Conservation (phyloP, 345 rosid genomes). For the Triadica sebifera region DNA sequence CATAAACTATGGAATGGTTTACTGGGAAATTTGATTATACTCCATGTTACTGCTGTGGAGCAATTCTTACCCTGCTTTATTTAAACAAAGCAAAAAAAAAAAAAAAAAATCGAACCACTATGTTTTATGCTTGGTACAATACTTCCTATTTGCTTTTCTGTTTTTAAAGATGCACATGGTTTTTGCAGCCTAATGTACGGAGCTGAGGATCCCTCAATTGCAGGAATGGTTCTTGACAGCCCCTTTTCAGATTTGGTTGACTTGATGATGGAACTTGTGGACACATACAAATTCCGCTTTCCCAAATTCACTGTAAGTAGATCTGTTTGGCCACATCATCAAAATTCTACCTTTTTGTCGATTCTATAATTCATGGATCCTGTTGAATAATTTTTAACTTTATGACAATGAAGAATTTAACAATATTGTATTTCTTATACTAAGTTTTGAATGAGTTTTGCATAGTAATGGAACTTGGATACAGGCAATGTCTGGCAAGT, state of each 20-base stretch:
- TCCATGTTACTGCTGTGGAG: not conserved
- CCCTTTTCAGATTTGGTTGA: constrained; percentile 92
- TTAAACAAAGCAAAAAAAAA: too few relatives aligned
- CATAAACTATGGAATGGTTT: not conserved
- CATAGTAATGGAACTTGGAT: not conserved
- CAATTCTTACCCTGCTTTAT: not conserved
- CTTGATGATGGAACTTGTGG: constrained; percentile 91
- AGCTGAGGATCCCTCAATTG: constrained; percentile 91
- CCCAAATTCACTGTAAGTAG: constrained; percentile 86
- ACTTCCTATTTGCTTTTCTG: constrained; percentile 11
- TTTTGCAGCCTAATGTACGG: constrained; percentile 82
- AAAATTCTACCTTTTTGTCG: not conserved
- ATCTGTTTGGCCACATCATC: constrained; percentile 5
- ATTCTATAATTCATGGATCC: not conserved
- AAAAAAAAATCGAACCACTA: not conserved
- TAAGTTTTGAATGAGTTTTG: not conserved
- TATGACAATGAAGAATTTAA: not conserved
- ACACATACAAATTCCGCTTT: constrained; percentile 69
- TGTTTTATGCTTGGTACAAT: not conserved
- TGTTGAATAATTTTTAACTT: not conserved
- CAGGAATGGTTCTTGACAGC: constrained; percentile 93
- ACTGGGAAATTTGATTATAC: not conserved
- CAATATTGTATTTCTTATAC: not conserved
- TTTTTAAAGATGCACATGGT: constrained; percentile 12
- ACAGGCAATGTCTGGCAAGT: not conserved